A percentile compares a stretch with the other conserved stretches of the same genome.
Conservation (phyloP, 495 filamentous ascomycete genomes). For the Daldinia concentrica region DNA sequence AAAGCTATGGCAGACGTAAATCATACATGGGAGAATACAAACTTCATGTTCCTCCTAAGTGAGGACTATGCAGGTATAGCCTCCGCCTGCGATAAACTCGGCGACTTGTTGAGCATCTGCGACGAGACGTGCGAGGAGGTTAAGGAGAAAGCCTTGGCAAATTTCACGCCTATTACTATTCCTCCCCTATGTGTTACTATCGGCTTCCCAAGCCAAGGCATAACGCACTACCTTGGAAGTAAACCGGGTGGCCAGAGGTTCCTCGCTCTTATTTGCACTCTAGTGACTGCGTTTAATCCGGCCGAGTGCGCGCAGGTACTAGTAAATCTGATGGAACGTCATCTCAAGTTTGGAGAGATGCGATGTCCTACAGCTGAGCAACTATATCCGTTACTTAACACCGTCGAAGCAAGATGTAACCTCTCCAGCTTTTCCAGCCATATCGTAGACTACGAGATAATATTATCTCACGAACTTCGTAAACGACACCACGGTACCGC, state of each 20-base stretch:
- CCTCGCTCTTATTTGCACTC: slow-evolving; percentile 13
- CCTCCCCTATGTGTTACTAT: neutral
- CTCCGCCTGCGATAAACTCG: slow-evolving; percentile 17
- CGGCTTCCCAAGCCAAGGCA: slow-evolving; percentile 6
- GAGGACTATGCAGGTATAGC: slow-evolving; percentile 1
- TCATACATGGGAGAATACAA: neutral
- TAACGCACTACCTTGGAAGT: neutral
- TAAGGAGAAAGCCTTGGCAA: neutral
- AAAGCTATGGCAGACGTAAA: neutral
- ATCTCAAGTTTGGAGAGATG: neutral
- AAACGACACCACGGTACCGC: neutral
- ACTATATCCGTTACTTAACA: slow-evolving; percentile 8
- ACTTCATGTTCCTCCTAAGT: neutral
- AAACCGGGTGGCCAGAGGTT: slow-evolving; percentile 11
- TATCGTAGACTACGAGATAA: slow-evolving; percentile 18
- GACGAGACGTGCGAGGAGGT: slow-evolving; percentile 15
- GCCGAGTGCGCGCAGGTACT: slow-evolving; percentile 11
- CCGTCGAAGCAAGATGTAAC: neutral
- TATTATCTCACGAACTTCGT: slow-evolving; percentile 1
- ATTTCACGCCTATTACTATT: neutral
- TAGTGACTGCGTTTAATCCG: slow-evolving; percentile 20
- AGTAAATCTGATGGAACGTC: neutral
- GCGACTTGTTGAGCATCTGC: slow-evolving; percentile 8
- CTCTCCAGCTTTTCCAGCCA: slow-evolving; percentile 9
- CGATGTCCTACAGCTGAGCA: slow-evolving; percentile 9